Evolutionary conservation across 1,284 basidiomycete species (phyloP).

Genomic region (Microbotryum silenes-acaulis): DNA sequence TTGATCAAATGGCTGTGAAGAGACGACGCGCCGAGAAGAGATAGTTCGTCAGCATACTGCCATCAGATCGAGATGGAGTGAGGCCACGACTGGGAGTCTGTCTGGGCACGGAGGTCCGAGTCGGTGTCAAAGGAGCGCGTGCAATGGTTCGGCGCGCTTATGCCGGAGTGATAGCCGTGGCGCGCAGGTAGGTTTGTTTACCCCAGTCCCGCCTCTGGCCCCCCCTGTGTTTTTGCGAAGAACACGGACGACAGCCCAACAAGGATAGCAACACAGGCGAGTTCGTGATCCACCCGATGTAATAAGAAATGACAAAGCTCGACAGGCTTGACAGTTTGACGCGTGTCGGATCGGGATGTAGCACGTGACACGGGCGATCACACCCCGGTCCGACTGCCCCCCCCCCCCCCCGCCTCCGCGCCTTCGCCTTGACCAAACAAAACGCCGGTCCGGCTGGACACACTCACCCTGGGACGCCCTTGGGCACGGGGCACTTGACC

Average conservation of each 20-base stretch:
- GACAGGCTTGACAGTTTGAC: not conserved
- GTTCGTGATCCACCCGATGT: not conserved
- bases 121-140: too few species aligned
- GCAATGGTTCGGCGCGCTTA: too few species aligned
- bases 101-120: too few species aligned
- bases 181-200: too few species aligned
- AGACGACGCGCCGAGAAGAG: not conserved
- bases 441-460: conserved; percentile 47
- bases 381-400: not conserved
- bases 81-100: too few species aligned
- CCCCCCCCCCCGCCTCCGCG: too few species aligned
- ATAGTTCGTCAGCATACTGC: not conserved
- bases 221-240: too few species aligned
- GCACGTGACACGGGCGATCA: conserved; percentile 12
- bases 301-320: not conserved
- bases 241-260: too few species aligned
- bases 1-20: conserved; percentile 56
- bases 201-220: too few species aligned
- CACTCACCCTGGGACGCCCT: conserved; percentile 35
- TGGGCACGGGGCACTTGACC: conserved; percentile 77
- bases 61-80: too few species aligned
- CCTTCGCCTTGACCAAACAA: not conserved
- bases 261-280: too few species aligned
- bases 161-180: too few species aligned
- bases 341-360: conserved; percentile 14